A percentile compares a stretch with the other conserved stretches of the same genome.
Evolutionary conservation across 768 basidiomycete species (phyloP).

Genomic region (Pleurotus sapidus): DNA sequence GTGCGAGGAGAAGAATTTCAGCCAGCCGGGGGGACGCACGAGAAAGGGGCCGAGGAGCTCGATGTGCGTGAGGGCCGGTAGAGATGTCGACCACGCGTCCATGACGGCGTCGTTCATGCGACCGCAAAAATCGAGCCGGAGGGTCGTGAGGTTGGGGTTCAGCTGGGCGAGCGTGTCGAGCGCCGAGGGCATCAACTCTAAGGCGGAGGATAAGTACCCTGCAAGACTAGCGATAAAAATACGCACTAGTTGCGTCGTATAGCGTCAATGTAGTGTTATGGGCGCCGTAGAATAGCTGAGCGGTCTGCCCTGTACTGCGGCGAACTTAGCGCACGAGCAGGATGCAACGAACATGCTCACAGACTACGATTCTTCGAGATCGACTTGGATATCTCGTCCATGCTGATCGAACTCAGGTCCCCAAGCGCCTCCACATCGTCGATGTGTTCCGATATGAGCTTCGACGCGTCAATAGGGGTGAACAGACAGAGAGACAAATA

Average conservation of each 20-base stretch:
- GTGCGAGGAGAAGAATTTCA: slow-evolving; percentile 64
- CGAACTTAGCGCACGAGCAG: slow-evolving; percentile 1
- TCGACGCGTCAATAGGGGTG: not conserved
- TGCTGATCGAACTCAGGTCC: slow-evolving; percentile 80
- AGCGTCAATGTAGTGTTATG: slow-evolving; percentile 65
- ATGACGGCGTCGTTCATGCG: slow-evolving; percentile 66
- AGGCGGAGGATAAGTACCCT: not conserved
- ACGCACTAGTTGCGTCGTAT: slow-evolving; percentile 89
- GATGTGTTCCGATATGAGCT: slow-evolving; percentile 85
- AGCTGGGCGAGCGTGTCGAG: slow-evolving; percentile 70
- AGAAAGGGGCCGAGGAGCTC: slow-evolving; percentile 89
- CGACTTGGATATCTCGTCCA: slow-evolving; percentile 81
- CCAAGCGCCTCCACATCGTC: slow-evolving; percentile 88
- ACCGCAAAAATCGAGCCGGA: slow-evolving; percentile 87
- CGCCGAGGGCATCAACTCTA: slow-evolving; percentile 69
- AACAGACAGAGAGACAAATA: not conserved
- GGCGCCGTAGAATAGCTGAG: slow-evolving; percentile 78
- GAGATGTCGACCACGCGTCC: slow-evolving; percentile 51
- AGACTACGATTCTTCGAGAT: slow-evolving; percentile 78
- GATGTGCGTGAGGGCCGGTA: slow-evolving; percentile 67
- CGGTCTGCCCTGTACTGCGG: slow-evolving; percentile 73
- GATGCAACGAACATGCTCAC: slow-evolving; percentile 44
- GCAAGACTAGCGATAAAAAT: not conserved
- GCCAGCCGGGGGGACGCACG: slow-evolving; percentile 73
- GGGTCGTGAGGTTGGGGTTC: slow-evolving; percentile 77